These are phyloP conservation scores for Combretum micranthum DNA, from an alignment of 345 rosid species.

Conservation along the genomic window DNA sequence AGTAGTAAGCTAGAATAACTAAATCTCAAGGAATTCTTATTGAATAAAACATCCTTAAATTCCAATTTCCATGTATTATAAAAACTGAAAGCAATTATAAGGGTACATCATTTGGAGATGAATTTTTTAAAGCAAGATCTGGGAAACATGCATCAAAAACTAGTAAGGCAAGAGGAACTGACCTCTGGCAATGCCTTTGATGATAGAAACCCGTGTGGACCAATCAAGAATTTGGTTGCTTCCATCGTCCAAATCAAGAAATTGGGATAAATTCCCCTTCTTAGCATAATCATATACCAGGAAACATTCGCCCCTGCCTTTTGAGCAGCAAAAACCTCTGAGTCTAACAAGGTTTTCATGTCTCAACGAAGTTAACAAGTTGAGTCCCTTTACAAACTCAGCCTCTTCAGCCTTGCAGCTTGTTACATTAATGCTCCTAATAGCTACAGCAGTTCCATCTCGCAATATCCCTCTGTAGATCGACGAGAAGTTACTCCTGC, in stretches of 20 bases:
- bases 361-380: constrained; percentile 55
- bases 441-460: constrained; percentile 75
- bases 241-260: constrained; percentile 63
- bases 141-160: too few species aligned
- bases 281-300: constrained; percentile 76
- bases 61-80: too few species aligned
- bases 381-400: constrained; percentile 71
- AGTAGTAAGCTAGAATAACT: too few species aligned
- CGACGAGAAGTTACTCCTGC: constrained; percentile 60
- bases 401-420: constrained; percentile 88
- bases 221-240: constrained; percentile 55
- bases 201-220: constrained; percentile 63
- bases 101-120: too few species aligned
- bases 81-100: too few species aligned
- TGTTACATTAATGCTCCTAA: constrained; percentile 67
- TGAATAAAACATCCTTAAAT: too few species aligned
- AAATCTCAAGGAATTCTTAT: too few species aligned
- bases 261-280: constrained; percentile 64
- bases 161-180: constrained; percentile 7
- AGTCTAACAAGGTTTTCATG: constrained; percentile 73
- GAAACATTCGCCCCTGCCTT: constrained; percentile 79
- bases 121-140: too few species aligned
- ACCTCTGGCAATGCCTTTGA: constrained; percentile 92
- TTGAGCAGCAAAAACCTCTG: constrained; percentile 86
- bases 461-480: constrained; percentile 72